Base-by-base conservation (phyloP, 176 grass and related monocot genomes). In the Eragrostis curvula region DNA sequence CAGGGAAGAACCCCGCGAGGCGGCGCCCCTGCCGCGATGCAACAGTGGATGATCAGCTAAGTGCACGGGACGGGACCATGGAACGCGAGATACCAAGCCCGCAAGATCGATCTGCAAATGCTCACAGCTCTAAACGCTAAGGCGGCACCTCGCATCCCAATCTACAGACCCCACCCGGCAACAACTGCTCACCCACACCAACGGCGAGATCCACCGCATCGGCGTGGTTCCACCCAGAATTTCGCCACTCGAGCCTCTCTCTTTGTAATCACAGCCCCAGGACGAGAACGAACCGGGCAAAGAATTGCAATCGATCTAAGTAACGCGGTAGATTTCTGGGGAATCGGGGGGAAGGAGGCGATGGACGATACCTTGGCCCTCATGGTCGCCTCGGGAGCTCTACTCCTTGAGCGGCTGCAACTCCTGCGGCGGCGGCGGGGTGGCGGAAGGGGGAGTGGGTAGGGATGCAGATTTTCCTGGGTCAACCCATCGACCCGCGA, bases 361-460 rank as follows among this genome's bases (percentile, higher is more conserved):
- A 39, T 17, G 30, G 71, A 44, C 51, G 49, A 75, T 71, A 93
- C 91, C 88, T 90, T 90, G 79, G 91, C 91, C 88, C 88, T 93
- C 91, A 93, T 93, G 76, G 36, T 87, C 66, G 70, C 70, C 61
- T 66, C 39, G 10, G 12, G 61, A 8, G 65, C 29, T 75, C 71
- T 66, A 73, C 81, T 85, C n/a, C 32, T 36, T 50, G 58, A 56
- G 50, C 61, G 41, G 36, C 79, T 88, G 20, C 52, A 77, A 2
- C 66, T 60, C 6, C 17, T 13, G 76, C 15, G 69, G 47, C 80
- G 81, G 77, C 73, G 18, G 45, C 2, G 45, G 46, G n/a, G 55
- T 18, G 14, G 66, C 29, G 32, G 77, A 57, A 51, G 53, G 21
- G 70, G 39, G 32, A 36, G 32, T n/a, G 48, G 8, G 13, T n/a